Conservation (phyloP, 2,329 filamentous ascomycete genomes). For the Fulvia fulva region DNA sequence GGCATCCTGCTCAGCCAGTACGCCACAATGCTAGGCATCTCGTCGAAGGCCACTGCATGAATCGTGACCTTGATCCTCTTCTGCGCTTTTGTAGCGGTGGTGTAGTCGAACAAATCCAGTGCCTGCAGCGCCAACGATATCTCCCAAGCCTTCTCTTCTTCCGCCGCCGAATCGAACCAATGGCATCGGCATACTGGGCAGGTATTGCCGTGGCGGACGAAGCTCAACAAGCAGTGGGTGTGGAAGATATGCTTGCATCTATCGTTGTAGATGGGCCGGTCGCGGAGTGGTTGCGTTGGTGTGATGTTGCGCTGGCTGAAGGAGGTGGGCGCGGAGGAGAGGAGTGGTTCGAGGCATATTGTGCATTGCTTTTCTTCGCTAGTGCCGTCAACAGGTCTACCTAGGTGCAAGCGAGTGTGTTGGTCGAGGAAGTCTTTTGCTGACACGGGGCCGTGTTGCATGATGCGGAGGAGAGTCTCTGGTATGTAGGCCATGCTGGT, state of each 20-base stretch:
- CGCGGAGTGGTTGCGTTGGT: neutral
- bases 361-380: neutral
- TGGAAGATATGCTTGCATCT: neutral
- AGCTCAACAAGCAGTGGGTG: neutral
- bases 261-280: neutral
- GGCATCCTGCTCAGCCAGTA: neutral
- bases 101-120: neutral
- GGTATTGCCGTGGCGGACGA: neutral
- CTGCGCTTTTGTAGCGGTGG: neutral
- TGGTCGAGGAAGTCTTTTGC: neutral
- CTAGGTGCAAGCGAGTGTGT: neutral
- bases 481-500: neutral
- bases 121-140: neutral
- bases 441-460: neutral
- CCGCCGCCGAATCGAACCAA: neutral
- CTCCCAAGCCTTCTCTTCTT: neutral
- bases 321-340: neutral
- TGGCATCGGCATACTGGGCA: neutral
- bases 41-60: neutral
- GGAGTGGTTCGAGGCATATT: neutral
- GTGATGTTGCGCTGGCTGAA: neutral
- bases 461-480: neutral
- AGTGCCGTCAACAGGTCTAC: neutral
- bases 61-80: neutral
- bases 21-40: neutral